These are phyloP conservation scores for Paramecium caudatum DNA, from an alignment of 73 alveolate genomes.

Conservation along the genomic window DNA sequence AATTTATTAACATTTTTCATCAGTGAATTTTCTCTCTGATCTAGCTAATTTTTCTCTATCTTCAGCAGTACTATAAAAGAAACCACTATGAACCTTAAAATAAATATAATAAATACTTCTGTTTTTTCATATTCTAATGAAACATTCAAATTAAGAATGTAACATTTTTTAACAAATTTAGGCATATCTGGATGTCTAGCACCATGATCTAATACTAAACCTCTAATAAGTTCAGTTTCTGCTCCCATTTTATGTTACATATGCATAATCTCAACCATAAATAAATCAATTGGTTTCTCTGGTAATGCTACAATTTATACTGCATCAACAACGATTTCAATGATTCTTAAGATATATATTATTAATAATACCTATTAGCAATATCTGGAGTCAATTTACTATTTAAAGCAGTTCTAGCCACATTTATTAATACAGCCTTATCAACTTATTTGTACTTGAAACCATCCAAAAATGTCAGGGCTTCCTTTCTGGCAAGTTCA, in stretches of 20 bases:
- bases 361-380: conserved; percentile 79
- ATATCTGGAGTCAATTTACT: conserved; percentile 90
- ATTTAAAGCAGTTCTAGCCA: conserved; percentile 94
- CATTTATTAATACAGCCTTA: conserved; percentile 93
- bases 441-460: conserved; percentile 81
- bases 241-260: conserved; percentile 98
- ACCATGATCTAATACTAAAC: conserved; percentile 99
- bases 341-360: background rate
- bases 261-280: conserved; percentile 99
- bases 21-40: conserved; percentile 98
- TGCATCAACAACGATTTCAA: conserved; percentile 69
- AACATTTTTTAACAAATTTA: conserved; percentile 90
- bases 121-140: conserved; percentile 99
- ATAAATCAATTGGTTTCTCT: conserved; percentile 84
- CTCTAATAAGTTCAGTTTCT: conserved; percentile 98
- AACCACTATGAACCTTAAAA: conserved; percentile 92
- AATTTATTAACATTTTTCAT: conserved; percentile 97
- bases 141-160: conserved; percentile 98
- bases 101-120: conserved; percentile 82
- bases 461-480: conserved; percentile 85
- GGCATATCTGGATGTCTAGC: conserved; percentile 99
- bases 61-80: conserved; percentile 99
- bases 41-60: conserved; percentile 99
- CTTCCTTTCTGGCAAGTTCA: conserved; percentile 92
- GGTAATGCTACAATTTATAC: conserved; percentile 95